Evolutionary conservation across 1,284 basidiomycete species (phyloP).

Genomic region (Agaricales sp.): DNA sequence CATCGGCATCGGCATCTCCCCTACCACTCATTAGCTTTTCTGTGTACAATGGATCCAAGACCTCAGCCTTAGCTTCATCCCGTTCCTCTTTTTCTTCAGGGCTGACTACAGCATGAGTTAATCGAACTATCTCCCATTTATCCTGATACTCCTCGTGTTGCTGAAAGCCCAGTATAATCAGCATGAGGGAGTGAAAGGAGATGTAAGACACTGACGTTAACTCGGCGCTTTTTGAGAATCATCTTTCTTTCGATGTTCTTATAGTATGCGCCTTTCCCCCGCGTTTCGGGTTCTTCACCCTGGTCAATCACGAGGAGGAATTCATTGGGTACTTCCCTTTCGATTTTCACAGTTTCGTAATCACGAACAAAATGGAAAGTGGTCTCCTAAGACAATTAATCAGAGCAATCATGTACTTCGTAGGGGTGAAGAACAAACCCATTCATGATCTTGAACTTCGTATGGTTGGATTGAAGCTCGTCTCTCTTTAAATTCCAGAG

Average conservation of each 20-base stretch:
- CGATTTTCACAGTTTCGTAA: slow-evolving; percentile 76
- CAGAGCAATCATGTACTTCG: slow-evolving; percentile 1
- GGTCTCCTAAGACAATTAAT: slow-evolving; percentile 35
- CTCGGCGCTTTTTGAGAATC: slow-evolving; percentile 76
- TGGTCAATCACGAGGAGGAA: slow-evolving; percentile 71
- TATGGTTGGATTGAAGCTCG: slow-evolving; percentile 29
- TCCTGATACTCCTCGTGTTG: slow-evolving; percentile 56
- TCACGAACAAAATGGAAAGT: slow-evolving; percentile 69
- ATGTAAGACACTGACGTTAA: slow-evolving; percentile 42
- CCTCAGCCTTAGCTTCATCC: slow-evolving; percentile 40
- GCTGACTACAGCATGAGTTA: slow-evolving; percentile 43
- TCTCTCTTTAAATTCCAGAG: slow-evolving; percentile 45
- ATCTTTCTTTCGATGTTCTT: slow-evolving; percentile 83
- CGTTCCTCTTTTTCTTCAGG: slow-evolving; percentile 43
- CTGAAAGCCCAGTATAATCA: slow-evolving; percentile 21
- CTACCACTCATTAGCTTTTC: slow-evolving; percentile 20
- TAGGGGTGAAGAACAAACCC: slow-evolving; percentile 22
- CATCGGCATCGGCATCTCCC: slow-evolving; percentile 23
- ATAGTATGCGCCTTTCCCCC: slow-evolving; percentile 69
- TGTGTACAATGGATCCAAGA: slow-evolving; percentile 41
- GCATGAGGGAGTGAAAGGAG: slow-evolving; percentile 6
- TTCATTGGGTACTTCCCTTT: slow-evolving; percentile 78
- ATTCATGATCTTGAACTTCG: slow-evolving; percentile 38
- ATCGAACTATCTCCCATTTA: slow-evolving; percentile 70
- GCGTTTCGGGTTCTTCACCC: slow-evolving; percentile 29